Base-by-base conservation (phyloP, 345 rosid genomes). In the Fremontodendron californicum region DNA sequence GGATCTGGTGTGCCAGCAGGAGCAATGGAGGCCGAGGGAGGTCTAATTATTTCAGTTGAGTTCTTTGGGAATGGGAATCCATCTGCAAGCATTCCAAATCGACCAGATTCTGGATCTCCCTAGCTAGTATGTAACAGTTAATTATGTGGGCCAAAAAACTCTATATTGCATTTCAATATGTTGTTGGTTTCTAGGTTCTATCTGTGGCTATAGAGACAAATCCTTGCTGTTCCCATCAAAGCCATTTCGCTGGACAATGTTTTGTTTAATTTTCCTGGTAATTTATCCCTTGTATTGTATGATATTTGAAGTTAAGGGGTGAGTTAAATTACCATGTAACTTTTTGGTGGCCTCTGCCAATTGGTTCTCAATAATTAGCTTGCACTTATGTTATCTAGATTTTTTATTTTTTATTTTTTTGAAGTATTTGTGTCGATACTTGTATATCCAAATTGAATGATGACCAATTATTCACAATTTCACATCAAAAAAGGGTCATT, bases 11-110 rank as follows among this genome's bases (percentile, higher is more conserved):
- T 84, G 69, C 82, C 91, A 43, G 80, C 83, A 35, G 84, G 87
- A 81, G 79, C 82, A 2, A 75, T 74, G 5, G 87, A 85, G n/a
- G n/a, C n/a, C n/a, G n/a, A n/a, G 49, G 82, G 69, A 48, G 85
- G 80, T 80, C 82, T 89, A 71, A 85, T 86, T 75, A 85, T 86
- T 75, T 82, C 97, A 6, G 88, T 87, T 68, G 90, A 89, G 42
- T 86, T 83, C 78, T 71, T 84, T 29, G 86, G 85, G 12, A 87
- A 82, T 29, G 86, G 85, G 12, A 87, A 82, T 77, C 86, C 90
- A 8, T 75, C 89, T 64, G 79, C 89, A 11, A 87, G 84, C 48
- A 79, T 76, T 74, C 78, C 83, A 7, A 76, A 74, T 80, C 80
- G 72, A 62, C 82, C 87, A 4, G 74, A 63, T 78, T 75, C 83